Base-by-base conservation (phyloP, 306 rosid species). In the Citrullus mucosospermus region DNA sequence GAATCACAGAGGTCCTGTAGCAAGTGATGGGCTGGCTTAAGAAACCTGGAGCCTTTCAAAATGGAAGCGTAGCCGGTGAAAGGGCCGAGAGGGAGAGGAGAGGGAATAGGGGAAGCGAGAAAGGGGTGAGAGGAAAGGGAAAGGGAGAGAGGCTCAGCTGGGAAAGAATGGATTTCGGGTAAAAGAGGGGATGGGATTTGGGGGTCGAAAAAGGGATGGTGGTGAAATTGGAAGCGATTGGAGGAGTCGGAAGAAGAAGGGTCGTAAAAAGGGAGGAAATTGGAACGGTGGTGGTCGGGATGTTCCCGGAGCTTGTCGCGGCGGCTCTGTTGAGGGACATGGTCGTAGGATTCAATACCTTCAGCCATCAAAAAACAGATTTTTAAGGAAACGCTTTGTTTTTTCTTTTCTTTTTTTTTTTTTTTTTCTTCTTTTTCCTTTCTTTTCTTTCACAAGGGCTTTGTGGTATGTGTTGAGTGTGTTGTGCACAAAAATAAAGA, bases 291-390 rank as follows among this genome's bases (percentile, higher is more conserved):
- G 8, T 55, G 59, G 61, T 50, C 44, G 16, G 22, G 53, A 1
- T 41, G 51, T 20, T 68, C 86, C 56, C 97, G 78, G 34, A 92
- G 96, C 81, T 92, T 92, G 38, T 90, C 96, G 80, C 97, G 84
- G 76, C 97, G 80, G 75, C 97, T 92, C 76, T 92, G 96, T 56
- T 90, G 97, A 4, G 97, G 96, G 17, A 89, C 89, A 83, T 92
- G 97, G 79, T 70, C 76, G 38, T 84, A 88, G n/a, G 90, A 80
- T 68, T 88, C 93, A 66, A 84, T 88, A 78, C 88, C 88, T 70
- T 90, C 92, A 63, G 89, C 96, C 97, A 92, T 92, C 22, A 55
- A 55, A 51, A 32, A 12, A 12, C 53, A 44, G 2, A 44, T 2
- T 46, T 46, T 51, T 51, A 51, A 43, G 46, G 46, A 43, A 43